Conservation (phyloP, 805 yeast species). For the Dipodascopsis tothii region DNA sequence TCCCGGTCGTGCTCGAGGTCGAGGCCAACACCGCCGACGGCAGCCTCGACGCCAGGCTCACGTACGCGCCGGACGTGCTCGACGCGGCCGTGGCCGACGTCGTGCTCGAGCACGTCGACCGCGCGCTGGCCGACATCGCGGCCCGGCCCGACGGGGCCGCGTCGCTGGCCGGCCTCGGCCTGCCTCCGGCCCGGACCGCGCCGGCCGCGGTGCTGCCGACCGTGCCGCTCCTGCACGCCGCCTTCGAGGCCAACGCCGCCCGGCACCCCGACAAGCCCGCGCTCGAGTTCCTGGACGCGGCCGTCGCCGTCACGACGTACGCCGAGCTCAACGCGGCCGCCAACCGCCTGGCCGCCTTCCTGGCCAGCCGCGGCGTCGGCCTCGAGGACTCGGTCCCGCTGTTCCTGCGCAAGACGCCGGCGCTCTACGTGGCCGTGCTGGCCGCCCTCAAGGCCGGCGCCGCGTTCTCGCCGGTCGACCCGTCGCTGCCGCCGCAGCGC, state of each 20-base stretch:
- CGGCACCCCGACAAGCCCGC: slow-evolving; percentile 8
- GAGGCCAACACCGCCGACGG: neutral
- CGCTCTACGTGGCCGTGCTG: slow-evolving; percentile 12
- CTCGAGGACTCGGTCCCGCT: slow-evolving; percentile 15
- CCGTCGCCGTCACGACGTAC: neutral
- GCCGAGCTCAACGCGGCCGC: slow-evolving; percentile 8
- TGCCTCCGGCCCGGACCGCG: neutral
- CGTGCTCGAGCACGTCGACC: slow-evolving; percentile 4
- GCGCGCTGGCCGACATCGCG: neutral
- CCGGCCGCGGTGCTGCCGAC: neutral
- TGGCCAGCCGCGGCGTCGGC: slow-evolving; percentile 1
- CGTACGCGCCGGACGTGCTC: slow-evolving; percentile 1
- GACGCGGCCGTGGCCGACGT: slow-evolving; percentile 2
- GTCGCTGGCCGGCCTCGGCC: neutral
- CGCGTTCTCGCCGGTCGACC: slow-evolving; percentile 22
- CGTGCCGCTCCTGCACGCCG: slow-evolving; percentile 7
- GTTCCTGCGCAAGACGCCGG: slow-evolving; percentile 12
- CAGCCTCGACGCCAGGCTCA: neutral
- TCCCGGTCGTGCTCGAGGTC: neutral
- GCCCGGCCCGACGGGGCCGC: neutral
- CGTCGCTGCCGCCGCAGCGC: slow-evolving; percentile 13
- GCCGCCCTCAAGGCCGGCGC: slow-evolving; percentile 19
- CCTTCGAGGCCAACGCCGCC: slow-evolving; percentile 5
- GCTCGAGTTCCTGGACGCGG: slow-evolving; percentile 11
- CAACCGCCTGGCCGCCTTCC: slow-evolving; percentile 6